Conservation (phyloP, 2,329 filamentous ascomycete species). For the Microcera coccophila region DNA sequence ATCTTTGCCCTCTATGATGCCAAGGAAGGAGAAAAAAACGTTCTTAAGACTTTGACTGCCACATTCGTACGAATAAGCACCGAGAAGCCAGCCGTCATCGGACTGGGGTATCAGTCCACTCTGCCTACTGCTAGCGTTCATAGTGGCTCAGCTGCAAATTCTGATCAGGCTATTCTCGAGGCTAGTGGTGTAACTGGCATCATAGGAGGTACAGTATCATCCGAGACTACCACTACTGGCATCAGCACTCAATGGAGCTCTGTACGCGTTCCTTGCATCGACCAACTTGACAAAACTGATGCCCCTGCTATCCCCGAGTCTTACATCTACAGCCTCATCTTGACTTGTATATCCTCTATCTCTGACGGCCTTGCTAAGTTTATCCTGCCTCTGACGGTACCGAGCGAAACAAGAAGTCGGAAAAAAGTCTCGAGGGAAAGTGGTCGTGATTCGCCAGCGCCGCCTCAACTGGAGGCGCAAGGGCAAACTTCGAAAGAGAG, state of each 20-base stretch:
- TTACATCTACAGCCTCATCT: slow-evolving; percentile 84
- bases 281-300: slow-evolving; percentile 89
- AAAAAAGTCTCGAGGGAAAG: slow-evolving; percentile 43
- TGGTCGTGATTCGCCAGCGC: slow-evolving; percentile 42
- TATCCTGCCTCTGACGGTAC: slow-evolving; percentile 84
- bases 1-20: slow-evolving; percentile 80
- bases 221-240: slow-evolving; percentile 65
- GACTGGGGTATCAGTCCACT: slow-evolving; percentile 83
- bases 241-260: slow-evolving; percentile 92
- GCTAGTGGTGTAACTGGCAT: slow-evolving; percentile 83
- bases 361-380: slow-evolving; percentile 93
- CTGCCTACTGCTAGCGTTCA: slow-evolving; percentile 62
- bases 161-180: slow-evolving; percentile 85
- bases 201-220: slow-evolving; percentile 67
- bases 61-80: slow-evolving; percentile 89
- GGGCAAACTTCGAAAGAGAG: slow-evolving; percentile 30
- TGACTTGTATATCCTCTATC: slow-evolving; percentile 84
- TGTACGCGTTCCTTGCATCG: slow-evolving; percentile 81
- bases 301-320: slow-evolving; percentile 81
- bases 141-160: slow-evolving; percentile 53
- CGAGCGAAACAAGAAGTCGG: slow-evolving; percentile 59
- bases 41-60: slow-evolving; percentile 78
- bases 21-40: slow-evolving; percentile 64
- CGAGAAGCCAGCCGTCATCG: slow-evolving; percentile 85
- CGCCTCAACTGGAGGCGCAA: slow-evolving; percentile 35